Evolutionary conservation across 2,329 filamentous ascomycete species (phyloP).

Genomic region (Fusarium neocosmosporiellum): DNA sequence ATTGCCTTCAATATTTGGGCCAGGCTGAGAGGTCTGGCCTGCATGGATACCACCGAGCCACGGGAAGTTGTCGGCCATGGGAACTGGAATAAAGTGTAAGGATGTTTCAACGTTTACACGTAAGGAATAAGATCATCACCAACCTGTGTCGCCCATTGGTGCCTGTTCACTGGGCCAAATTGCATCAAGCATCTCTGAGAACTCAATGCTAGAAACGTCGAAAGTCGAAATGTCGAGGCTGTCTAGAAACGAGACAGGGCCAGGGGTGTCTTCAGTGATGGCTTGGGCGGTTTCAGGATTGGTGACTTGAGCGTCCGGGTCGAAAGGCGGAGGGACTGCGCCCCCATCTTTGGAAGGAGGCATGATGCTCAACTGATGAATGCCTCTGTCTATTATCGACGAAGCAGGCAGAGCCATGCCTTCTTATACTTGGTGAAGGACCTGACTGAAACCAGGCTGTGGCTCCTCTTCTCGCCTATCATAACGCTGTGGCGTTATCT

Average conservation of each 20-base stretch:
- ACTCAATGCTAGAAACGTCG: not conserved
- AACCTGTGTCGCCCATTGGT: not conserved
- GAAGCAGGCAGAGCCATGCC: not conserved
- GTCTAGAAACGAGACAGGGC: not conserved
- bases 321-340: not conserved
- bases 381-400: not conserved
- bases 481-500: not conserved
- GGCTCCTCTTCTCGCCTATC: not conserved
- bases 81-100: not conserved
- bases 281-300: not conserved
- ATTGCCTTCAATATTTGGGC: not conserved
- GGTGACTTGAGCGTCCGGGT: not conserved
- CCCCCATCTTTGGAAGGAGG: not conserved
- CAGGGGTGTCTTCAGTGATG: not conserved
- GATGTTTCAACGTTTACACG: not conserved
- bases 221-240: not conserved
- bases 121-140: not conserved
- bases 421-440: not conserved
- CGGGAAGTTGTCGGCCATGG: not conserved
- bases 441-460: not conserved
- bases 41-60: not conserved
- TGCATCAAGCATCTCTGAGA: not conserved
- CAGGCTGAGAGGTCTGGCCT: not conserved
- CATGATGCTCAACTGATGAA: not conserved
- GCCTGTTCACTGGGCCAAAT: not conserved